Conservation (phyloP, 1,284 basidiomycete species). For the Exsudoporus floridanus region DNA sequence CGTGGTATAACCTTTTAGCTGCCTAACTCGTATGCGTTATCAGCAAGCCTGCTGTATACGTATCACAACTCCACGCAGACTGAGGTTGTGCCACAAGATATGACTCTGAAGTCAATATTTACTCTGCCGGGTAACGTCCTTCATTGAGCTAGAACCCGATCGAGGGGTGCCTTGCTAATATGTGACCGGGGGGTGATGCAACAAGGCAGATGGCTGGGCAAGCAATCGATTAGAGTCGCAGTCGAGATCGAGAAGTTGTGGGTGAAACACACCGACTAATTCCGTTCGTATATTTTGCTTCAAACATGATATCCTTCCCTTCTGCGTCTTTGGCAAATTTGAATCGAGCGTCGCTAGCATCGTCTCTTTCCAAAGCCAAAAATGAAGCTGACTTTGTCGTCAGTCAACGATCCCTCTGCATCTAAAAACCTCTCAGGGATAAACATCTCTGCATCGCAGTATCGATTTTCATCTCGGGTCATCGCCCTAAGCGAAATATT, state of each 20-base stretch:
- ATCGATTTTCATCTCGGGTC: conserved; percentile 23
- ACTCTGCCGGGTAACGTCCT: background rate
- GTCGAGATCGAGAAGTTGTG: no score
- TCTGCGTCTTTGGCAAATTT: conserved; percentile 16
- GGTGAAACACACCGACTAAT: conserved; percentile 13
- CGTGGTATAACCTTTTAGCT: no score
- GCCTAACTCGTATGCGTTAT: no score
- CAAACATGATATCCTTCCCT: conserved; percentile 18
- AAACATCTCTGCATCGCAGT: conserved; percentile 23
- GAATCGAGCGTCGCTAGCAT: conserved; percentile 30
- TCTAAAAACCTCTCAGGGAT: conserved; percentile 28
- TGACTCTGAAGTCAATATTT: background rate
- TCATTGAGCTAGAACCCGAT: conserved; percentile 3
- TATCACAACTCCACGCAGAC: background rate
- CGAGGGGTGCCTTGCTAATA: conserved; percentile 9
- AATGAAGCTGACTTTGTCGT: conserved; percentile 13
- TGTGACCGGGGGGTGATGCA: conserved; percentile 11
- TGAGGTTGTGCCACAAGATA: background rate
- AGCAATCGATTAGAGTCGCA: background rate
- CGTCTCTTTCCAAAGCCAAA: conserved; percentile 32
- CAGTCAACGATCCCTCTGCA: conserved; percentile 16
- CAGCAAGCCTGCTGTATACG: background rate
- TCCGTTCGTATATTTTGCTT: conserved; percentile 9
- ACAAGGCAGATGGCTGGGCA: conserved; percentile 18
- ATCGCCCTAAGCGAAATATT: conserved; percentile 25